Conservation (phyloP, 176 grass and related monocot genomes). For the Leersia perrieri region DNA sequence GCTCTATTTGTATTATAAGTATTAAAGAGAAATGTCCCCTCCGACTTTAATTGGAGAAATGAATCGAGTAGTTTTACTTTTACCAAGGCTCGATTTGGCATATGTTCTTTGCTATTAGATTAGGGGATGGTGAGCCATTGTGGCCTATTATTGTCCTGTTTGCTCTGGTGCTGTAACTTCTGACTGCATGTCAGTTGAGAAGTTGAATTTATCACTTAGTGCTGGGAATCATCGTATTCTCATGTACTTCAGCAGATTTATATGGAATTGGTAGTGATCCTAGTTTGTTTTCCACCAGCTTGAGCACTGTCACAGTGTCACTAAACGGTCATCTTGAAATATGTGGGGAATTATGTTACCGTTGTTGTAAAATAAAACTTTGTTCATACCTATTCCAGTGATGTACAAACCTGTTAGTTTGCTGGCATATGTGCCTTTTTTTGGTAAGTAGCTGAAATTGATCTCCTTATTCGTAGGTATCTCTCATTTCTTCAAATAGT, state of each 20-base stretch:
- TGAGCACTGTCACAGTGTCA: background rate
- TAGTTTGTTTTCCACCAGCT: background rate
- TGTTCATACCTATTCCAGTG: background rate
- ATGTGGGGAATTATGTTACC: background rate
- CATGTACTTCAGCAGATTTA: background rate
- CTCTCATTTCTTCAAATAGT: constrained; percentile 39
- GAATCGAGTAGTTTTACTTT: no score
- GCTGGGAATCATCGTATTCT: background rate
- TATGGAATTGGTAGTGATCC: background rate
- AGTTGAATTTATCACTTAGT: background rate
- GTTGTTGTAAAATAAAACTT: constrained; percentile 4
- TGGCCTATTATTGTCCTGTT: background rate
- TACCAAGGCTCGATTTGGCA: background rate
- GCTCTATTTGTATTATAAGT: background rate
- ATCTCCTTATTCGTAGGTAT: constrained; percentile 52
- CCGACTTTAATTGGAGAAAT: no score
- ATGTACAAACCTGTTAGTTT: background rate
- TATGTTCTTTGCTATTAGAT: background rate
- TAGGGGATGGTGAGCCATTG: background rate
- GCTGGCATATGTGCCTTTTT: constrained; percentile 23
- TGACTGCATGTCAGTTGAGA: background rate
- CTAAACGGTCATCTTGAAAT: background rate
- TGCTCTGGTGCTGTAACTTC: background rate
- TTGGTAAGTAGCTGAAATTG: constrained; percentile 1
- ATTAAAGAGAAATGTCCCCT: no score